Evolutionary conservation across 257 asterid genomes (phyloP).

Genomic region (Galeopsis tetrahit): DNA sequence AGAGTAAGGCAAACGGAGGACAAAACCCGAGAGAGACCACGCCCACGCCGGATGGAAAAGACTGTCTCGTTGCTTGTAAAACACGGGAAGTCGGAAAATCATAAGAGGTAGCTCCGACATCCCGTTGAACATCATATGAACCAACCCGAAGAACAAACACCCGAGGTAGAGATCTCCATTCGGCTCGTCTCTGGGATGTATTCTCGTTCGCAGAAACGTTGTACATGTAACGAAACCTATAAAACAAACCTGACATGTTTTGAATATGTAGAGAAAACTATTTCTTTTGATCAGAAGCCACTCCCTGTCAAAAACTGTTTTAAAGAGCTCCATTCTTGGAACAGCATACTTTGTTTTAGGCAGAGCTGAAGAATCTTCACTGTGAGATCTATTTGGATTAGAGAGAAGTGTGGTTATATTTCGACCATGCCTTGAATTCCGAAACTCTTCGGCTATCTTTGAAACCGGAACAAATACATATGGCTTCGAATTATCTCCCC

Average conservation of each 20-base stretch:
- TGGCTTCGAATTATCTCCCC: conserved; percentile 75
- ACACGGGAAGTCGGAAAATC: conserved; percentile 89
- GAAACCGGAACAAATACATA: conserved; percentile 71
- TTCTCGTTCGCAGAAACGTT: conserved; percentile 69
- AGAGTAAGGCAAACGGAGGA: conserved; percentile 84
- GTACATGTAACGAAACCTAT: conserved; percentile 83
- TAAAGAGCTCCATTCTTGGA: conserved; percentile 69
- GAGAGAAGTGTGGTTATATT: conserved; percentile 49
- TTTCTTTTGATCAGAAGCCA: conserved; percentile 73
- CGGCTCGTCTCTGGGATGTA: conserved; percentile 65
- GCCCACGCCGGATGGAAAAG: conserved; percentile 91
- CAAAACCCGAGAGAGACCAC: conserved; percentile 75
- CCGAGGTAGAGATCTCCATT: conserved; percentile 71
- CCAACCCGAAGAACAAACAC: conserved; percentile 74
- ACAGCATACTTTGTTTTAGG: conserved; percentile 64
- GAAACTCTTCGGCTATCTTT: conserved; percentile 72
- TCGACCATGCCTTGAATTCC: conserved; percentile 59
- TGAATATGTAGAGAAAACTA: conserved; percentile 71
- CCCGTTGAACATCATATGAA: conserved; percentile 95
- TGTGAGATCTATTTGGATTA: conserved; percentile 58
- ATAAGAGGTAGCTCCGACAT: conserved; percentile 79
- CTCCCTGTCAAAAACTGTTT: conserved; percentile 76
- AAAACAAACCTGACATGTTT: conserved; percentile 89
- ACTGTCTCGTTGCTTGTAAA: conserved; percentile 90
- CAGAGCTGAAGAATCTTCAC: conserved; percentile 58